These are phyloP conservation scores for Podaxis carcinomalis DNA, from an alignment of 768 basidiomycete genomes.

Conservation along the genomic window DNA sequence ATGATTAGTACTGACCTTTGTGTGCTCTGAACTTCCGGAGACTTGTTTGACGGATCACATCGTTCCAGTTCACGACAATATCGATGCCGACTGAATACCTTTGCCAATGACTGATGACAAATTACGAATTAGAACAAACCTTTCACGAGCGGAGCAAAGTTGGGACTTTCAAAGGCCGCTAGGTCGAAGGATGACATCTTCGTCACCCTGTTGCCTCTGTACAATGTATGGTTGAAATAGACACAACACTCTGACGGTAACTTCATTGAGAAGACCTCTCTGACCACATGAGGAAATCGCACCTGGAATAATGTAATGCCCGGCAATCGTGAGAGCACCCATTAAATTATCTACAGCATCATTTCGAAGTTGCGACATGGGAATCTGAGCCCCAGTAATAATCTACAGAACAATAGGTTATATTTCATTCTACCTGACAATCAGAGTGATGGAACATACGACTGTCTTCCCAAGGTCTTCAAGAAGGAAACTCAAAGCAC, in stretches of 20 bases:
- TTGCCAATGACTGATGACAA: slow-evolving; percentile 9
- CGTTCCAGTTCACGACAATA: slow-evolving; percentile 84
- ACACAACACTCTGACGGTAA: slow-evolving; percentile 63
- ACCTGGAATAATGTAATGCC: slow-evolving; percentile 91
- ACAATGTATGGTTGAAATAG: slow-evolving; percentile 88
- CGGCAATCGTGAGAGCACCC: slow-evolving; percentile 84
- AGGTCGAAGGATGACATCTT: slow-evolving; percentile 82
- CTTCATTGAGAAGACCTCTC: background rate
- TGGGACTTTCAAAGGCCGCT: slow-evolving; percentile 81
- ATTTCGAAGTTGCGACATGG: slow-evolving; percentile 86
- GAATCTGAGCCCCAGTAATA: slow-evolving; percentile 90
- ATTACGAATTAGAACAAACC: slow-evolving; percentile 37
- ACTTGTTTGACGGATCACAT: slow-evolving; percentile 79
- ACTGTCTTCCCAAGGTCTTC: slow-evolving; percentile 93
- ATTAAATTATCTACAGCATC: slow-evolving; percentile 93
- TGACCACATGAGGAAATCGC: slow-evolving; percentile 6
- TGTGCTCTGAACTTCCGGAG: slow-evolving; percentile 77
- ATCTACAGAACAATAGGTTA: slow-evolving; percentile 43
- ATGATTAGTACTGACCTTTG: slow-evolving; percentile 45
- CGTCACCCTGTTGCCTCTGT: slow-evolving; percentile 80
- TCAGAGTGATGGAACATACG: slow-evolving; percentile 32
- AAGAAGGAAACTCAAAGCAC: slow-evolving; percentile 84
- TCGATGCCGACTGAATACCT: slow-evolving; percentile 73
- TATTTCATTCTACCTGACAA: background rate
- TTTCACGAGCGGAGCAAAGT: slow-evolving; percentile 78